Conservation (phyloP, 192 early-diverging fungal species). For the Dimargaris cristalligena region DNA sequence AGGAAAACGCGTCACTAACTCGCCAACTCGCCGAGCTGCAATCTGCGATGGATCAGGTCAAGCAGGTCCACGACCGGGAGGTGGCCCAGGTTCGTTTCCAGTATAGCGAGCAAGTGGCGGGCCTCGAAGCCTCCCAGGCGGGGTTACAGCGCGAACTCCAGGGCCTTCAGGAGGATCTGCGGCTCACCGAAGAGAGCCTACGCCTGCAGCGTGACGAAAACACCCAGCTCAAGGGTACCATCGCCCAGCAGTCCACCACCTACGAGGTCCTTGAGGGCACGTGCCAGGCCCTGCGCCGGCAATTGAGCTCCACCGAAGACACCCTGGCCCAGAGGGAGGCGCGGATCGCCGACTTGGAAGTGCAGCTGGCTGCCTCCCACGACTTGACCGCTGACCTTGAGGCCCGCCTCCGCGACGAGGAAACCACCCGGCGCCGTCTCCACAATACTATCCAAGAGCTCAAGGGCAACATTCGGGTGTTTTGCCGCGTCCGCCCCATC, state of each 20-base stretch:
- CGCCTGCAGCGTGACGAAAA: conserved; percentile 25
- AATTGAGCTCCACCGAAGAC: conserved; percentile 18
- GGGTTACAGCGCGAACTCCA: conserved; percentile 21
- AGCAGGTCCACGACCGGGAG: conserved; percentile 23
- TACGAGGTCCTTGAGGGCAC: conserved; percentile 26
- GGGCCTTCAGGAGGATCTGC: conserved; percentile 15
- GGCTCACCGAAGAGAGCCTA: conserved; percentile 16
- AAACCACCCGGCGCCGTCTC: conserved; percentile 58
- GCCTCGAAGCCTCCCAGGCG: conserved; percentile 16
- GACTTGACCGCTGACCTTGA: conserved; percentile 33
- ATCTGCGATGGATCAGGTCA: conserved; percentile 14
- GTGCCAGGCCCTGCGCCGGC: conserved; percentile 13
- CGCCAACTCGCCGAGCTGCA: conserved; percentile 22
- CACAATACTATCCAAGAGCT: conserved; percentile 91
- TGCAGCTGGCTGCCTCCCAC: conserved; percentile 21
- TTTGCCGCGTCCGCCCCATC: conserved; percentile 81
- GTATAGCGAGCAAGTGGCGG: conserved; percentile 20
- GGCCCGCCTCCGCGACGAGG: conserved; percentile 47
- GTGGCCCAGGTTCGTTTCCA: conserved; percentile 12
- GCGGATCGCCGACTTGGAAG: conserved; percentile 29
- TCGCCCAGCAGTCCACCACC: conserved; percentile 30
- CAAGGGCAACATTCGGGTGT: conserved; percentile 94
- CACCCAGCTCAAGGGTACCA: conserved; percentile 20
- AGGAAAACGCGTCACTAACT: conserved; percentile 32
- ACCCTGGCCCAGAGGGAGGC: conserved; percentile 21